Conservation (phyloP, 768 basidiomycete species). For the Ephemerocybe angulata region DNA sequence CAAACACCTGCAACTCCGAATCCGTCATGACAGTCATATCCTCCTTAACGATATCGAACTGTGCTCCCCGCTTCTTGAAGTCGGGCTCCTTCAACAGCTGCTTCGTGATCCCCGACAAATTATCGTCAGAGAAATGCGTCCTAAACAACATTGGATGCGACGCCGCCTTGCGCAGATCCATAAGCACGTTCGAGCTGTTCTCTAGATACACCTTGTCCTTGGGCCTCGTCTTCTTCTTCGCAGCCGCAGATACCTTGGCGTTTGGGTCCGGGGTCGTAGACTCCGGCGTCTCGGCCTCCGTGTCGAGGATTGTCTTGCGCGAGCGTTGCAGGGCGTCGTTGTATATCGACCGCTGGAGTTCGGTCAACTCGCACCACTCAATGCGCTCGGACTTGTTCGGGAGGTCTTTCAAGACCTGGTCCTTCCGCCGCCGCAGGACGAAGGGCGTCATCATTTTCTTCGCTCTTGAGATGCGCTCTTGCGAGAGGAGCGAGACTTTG, state of each 20-base stretch:
- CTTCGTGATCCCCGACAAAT: constrained; percentile 69
- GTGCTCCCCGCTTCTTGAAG: constrained; percentile 77
- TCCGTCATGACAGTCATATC: constrained; percentile 99
- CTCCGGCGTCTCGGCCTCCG: constrained; percentile 19
- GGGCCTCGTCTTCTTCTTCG: constrained; percentile 48
- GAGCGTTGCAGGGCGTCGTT: constrained; percentile 81
- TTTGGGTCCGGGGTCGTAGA: constrained; percentile 21
- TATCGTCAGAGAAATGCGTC: constrained; percentile 73
- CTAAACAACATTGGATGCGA: constrained; percentile 97
- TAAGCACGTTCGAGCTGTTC: constrained; percentile 90
- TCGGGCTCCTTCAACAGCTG: constrained; percentile 88
- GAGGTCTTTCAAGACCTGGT: constrained; percentile 91
- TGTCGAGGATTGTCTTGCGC: constrained; percentile 70
- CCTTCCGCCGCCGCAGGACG: constrained; percentile 93
- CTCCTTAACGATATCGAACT: constrained; percentile 87
- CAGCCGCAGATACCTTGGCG: constrained; percentile 25
- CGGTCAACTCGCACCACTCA: constrained; percentile 93
- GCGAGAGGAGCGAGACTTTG: constrained; percentile 81
- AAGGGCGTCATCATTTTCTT: constrained; percentile 99
- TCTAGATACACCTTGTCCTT: constrained; percentile 70
- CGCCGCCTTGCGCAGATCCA: constrained; percentile 96
- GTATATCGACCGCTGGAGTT: constrained; percentile 79
- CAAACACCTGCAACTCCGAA: constrained; percentile 87
- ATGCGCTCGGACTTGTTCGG: constrained; percentile 91
- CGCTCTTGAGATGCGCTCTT: constrained; percentile 89